Base-by-base conservation (phyloP, 768 basidiomycete species). In the Calocybe cyanea region DNA sequence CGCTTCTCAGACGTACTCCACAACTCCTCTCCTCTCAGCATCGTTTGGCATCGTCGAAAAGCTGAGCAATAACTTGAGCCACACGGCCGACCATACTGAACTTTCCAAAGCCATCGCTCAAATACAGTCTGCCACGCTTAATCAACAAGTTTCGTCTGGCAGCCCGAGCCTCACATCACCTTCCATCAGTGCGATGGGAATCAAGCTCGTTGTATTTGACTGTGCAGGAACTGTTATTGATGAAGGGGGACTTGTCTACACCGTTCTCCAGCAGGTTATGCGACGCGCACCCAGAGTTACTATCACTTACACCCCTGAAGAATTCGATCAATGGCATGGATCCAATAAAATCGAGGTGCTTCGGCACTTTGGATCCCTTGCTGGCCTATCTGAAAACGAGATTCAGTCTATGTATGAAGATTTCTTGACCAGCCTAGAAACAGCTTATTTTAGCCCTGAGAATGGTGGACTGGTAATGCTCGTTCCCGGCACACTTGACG, bases 221-320 rank as follows among this genome's bases (percentile, higher is more conserved):
- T 50, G 49, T n/a, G 49, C 49, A 9, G 49, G 49, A n/a, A 50
- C 49, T 2, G 38, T 46, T 21, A 45, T 50, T 19, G 43, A 50
- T 18, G 49, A 50, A 25, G 49, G 49, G 14, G 49, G 44, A 7
- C 35, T 50, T 17, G 49, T 50, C 6, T 50, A 50, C 39, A 41
- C 45, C 11, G 40, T 38, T 23, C 40, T 50, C 20, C 25, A 50
- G 28, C 40, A 46, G 21, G 49, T 45, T 18, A 50, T 50, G 49
- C 49, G 34, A n/a, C 43, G 39, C 34, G 43, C 49, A 20, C 41
- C 42, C 9, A 28, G 41, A 8, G 39, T 18, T 7, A 15, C 43
- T n/a, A 50, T 50, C 34, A 23, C 32, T 21, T 50, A 45, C 24
- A 45, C 49, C 3, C 25, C 25, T 13, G 49, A 50, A 13, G 49